A percentile compares a stretch with the other conserved stretches of the same genome.
phyloP scores from a whole-genome alignment of 106 monocot genomes.

The Allium fistulosum region DNA sequence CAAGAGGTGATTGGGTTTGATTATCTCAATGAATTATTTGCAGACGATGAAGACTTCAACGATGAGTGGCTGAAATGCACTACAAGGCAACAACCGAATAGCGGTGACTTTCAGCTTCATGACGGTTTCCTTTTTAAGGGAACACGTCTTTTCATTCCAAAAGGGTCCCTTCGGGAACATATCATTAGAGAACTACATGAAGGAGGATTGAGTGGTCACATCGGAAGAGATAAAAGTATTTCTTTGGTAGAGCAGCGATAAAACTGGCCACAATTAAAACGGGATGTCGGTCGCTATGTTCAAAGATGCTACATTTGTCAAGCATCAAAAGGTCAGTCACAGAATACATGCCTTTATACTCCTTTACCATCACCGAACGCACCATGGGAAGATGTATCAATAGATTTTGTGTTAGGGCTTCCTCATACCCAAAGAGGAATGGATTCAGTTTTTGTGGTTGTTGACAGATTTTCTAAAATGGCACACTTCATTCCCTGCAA shows the following conservation, averaged over 20 bases:
- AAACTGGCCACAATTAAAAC: not conserved
- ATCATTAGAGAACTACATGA: not conserved
- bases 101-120: not conserved
- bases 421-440: conserved; percentile 10
- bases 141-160: not conserved
- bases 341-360: conserved; percentile 1
- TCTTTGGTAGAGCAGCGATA: not conserved
- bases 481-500: conserved; percentile 17
- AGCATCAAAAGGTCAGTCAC: not conserved
- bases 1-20: not conserved
- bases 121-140: not conserved
- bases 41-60: not conserved
- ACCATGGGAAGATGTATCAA: conserved; percentile 11
- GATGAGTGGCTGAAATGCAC: not conserved
- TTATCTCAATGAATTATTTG: not conserved
- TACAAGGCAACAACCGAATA: not conserved
- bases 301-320: not conserved
- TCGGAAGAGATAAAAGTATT: conserved; percentile 6
- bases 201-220: conserved; percentile 1
- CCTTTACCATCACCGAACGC: conserved; percentile 4
- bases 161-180: not conserved
- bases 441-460: conserved; percentile 13
- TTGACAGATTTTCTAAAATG: conserved; percentile 16
- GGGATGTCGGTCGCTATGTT: not conserved
- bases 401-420: conserved; percentile 14